Evolutionary conservation across 2,329 filamentous ascomycete genomes (phyloP), one percentile per base, ranked within the genome.

Genomic region (Cercospora sp.): DNA sequence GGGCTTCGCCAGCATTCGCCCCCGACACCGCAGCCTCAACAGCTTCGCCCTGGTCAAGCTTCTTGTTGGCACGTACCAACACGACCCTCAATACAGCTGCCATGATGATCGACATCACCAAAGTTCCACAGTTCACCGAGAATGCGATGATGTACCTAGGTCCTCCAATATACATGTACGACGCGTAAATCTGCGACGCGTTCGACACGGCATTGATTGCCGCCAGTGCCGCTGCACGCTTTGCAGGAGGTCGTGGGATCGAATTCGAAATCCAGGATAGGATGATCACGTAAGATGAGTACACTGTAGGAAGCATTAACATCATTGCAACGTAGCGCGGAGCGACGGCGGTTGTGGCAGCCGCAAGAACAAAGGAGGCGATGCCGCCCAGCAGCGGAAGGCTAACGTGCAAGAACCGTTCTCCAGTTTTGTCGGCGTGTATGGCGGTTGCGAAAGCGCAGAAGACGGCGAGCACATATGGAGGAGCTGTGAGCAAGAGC

Each of bases 211-310:
- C 89, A 75, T 94, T 94, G 79, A 94, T 92, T 67, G 90, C 88
- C 1, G 91, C 91, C 5, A 94, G 79, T 0, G 90, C 90, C 0
- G 90, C 87, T 2, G 89, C 88, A 69, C 90, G 86, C 81, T 93
- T 93, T 1, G 91, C 88, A 0, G 91, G 90, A 3, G 92, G 91
- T 3, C 91, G 86, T 0, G 91, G 90, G 62, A 94, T 84, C 0
- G 89, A 90, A 76, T 91, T 92, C 57, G 86, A 88, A 70, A 94
- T 93, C 91, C 91, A 95, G 2, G 88, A 90, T 73, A 89, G 91
- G 51, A 87, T 70, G 1, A 91, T 87, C 1, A 90, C 88, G 73
- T 87, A 36, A 36, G 31, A 36, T 36, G 31, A 36, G 31, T 36
- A 36, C 31, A 36, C 31, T 1, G 31, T 36, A 0, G 87, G 83